phyloP scores from a whole-genome alignment of 768 basidiomycete species.

The Leucosporidium scottii region DNA sequence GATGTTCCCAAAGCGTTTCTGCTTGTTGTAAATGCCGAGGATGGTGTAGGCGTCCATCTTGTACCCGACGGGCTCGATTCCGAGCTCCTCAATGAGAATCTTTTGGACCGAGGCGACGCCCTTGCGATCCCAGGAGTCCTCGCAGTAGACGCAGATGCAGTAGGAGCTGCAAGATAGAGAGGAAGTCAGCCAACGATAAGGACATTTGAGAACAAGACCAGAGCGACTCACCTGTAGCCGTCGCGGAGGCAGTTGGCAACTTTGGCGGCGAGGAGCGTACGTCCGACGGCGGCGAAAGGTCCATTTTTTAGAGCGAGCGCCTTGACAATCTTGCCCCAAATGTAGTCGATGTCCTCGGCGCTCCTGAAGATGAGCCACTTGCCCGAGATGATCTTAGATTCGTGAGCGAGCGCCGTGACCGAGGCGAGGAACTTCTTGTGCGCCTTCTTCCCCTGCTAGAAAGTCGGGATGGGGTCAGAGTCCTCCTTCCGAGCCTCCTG shows the following conservation, averaged over 20 bases:
- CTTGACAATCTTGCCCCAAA: conserved; percentile 28
- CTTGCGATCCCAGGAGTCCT: conserved; percentile 29
- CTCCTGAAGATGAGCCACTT: conserved; percentile 32
- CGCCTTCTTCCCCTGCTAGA: not conserved
- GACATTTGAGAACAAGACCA: no score
- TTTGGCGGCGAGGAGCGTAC: no score
- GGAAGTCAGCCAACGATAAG: no score
- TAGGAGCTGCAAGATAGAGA: not conserved
- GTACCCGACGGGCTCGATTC: conserved; percentile 9
- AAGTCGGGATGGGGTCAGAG: no score
- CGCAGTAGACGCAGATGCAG: conserved; percentile 33
- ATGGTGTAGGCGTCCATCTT: conserved; percentile 32
- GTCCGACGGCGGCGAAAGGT: conserved; percentile 14
- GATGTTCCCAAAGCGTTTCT: conserved; percentile 20
- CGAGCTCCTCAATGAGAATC: conserved; percentile 13
- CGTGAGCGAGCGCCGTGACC: conserved; percentile 21
- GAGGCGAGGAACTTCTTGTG: conserved; percentile 3
- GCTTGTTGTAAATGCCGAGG: conserved; percentile 31
- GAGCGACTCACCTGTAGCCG: no score
- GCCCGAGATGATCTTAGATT: conserved; percentile 19
- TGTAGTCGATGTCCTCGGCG: conserved; percentile 11
- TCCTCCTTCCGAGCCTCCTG: no score
- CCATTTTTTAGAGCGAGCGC: conserved; percentile 24
- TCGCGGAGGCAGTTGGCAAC: no score
- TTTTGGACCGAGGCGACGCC: conserved; percentile 18